These are phyloP conservation scores for Fusarium sulawesiense DNA, from an alignment of 2,329 filamentous ascomycete genomes.

Conservation along the genomic window DNA sequence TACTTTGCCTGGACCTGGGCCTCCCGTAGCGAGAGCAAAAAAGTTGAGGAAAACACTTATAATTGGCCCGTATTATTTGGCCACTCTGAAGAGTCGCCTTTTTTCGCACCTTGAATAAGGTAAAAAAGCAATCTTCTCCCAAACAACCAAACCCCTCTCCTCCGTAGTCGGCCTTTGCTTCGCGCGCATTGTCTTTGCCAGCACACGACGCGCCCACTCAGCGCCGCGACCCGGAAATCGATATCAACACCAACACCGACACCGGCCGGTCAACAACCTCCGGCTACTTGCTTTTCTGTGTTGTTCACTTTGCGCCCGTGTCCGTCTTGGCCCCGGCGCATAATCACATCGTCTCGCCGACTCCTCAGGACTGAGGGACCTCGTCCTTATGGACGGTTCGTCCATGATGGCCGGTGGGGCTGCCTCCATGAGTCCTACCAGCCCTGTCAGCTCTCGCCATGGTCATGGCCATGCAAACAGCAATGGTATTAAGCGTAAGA, in stretches of 20 bases:
- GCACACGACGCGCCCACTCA: slow-evolving; percentile 43
- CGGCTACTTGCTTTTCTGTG: slow-evolving; percentile 18
- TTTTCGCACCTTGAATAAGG: slow-evolving; percentile 36
- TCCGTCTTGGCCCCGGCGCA: slow-evolving; percentile 26
- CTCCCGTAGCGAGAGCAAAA: slow-evolving; percentile 12
- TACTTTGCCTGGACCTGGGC: slow-evolving; percentile 5
- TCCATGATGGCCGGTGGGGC: slow-evolving; percentile 60
- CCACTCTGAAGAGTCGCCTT: slow-evolving; percentile 34
- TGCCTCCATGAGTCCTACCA: slow-evolving; percentile 65
- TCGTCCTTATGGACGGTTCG: slow-evolving; percentile 60
- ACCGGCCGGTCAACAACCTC: slow-evolving; percentile 41
- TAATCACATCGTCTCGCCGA: slow-evolving; percentile 14
- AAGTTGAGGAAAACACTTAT: slow-evolving; percentile 7
- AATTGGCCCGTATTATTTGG: slow-evolving; percentile 19
- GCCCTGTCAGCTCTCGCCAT: slow-evolving; percentile 65
- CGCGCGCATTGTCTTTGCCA: slow-evolving; percentile 41
- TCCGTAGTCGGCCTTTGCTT: slow-evolving; percentile 51
- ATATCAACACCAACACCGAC: slow-evolving; percentile 46
- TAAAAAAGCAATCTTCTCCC: slow-evolving; percentile 40
- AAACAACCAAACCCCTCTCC: slow-evolving; percentile 44
- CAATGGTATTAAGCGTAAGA: slow-evolving; percentile 66
- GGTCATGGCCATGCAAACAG: slow-evolving; percentile 57
- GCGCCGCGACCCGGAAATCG: slow-evolving; percentile 39
- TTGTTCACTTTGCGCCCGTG: slow-evolving; percentile 26
- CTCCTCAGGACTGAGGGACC: slow-evolving; percentile 28